Percentiles rank a stretch among this genome's conserved stretches.
Evolutionary conservation across 1,284 basidiomycete species (phyloP).

Genomic region (Stereum hirsutum): DNA sequence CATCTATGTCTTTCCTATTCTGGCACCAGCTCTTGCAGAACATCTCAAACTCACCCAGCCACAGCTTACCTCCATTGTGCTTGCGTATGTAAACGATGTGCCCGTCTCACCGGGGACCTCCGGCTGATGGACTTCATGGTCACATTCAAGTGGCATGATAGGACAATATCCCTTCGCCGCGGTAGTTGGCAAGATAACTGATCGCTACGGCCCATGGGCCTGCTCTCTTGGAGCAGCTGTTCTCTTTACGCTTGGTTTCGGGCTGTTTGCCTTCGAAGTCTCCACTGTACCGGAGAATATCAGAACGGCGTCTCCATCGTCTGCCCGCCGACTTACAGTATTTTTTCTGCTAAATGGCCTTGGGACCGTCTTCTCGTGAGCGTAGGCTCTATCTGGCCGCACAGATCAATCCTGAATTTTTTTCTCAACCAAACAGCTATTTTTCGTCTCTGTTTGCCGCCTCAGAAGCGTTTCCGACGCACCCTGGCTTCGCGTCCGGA

Average conservation of each 20-base stretch:
- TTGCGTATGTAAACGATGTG: constrained; percentile 33
- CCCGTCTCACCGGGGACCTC: no score
- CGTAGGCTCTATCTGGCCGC: constrained; percentile 8
- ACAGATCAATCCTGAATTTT: neutral
- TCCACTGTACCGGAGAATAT: constrained; percentile 30
- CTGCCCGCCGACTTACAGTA: constrained; percentile 43
- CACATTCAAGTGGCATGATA: constrained; percentile 45
- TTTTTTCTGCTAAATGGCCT: constrained; percentile 57
- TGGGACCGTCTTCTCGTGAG: constrained; percentile 64
- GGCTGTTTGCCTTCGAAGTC: constrained; percentile 51
- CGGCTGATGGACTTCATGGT: neutral
- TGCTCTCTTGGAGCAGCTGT: constrained; percentile 57
- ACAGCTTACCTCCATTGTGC: constrained; percentile 69
- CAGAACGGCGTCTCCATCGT: constrained; percentile 26
- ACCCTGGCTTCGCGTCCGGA: constrained; percentile 59
- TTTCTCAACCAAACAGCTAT: constrained; percentile 50
- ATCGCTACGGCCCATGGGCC: constrained; percentile 47
- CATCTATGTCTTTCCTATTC: constrained; percentile 66
- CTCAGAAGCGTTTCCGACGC: constrained; percentile 53
- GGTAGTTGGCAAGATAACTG: constrained; percentile 48
- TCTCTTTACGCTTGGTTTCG: constrained; percentile 50
- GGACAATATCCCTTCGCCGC: constrained; percentile 63
- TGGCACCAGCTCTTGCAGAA: constrained; percentile 51
- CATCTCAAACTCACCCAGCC: constrained; percentile 60
- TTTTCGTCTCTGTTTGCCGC: constrained; percentile 71